Conservation (phyloP, 495 filamentous ascomycete species). For the Podospora pseudopauciseta region DNA sequence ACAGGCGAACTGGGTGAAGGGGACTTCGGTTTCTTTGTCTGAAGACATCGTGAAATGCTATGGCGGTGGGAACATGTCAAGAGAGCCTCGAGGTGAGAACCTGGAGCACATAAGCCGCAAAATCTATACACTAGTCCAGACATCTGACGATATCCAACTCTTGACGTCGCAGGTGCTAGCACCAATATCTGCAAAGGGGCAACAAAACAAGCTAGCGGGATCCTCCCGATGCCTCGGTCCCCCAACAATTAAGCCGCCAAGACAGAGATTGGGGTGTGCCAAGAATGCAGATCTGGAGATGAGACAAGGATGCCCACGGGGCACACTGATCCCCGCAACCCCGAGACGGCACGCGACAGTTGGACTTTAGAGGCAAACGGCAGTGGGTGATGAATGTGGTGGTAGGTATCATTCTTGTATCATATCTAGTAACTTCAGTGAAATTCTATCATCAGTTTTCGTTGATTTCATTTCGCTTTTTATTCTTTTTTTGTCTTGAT, state of each 20-base stretch:
- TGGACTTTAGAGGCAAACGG: too few relatives aligned
- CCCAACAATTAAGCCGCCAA: background rate
- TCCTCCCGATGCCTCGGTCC: conserved; percentile 14
- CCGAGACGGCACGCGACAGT: background rate
- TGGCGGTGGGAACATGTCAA: background rate
- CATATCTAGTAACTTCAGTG: background rate
- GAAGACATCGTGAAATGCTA: background rate
- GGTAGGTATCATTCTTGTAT: background rate
- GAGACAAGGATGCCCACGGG: background rate
- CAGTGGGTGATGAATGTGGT: too few relatives aligned
- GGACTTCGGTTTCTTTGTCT: background rate
- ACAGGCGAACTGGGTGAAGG: conserved; percentile 40
- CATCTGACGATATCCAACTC: background rate
- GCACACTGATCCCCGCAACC: background rate
- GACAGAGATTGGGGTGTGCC: conserved; percentile 7
- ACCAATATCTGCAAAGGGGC: background rate
- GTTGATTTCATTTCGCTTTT: background rate
- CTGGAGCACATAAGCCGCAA: background rate
- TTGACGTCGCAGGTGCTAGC: background rate
- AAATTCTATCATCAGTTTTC: background rate
- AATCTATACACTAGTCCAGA: background rate
- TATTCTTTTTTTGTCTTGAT: background rate
- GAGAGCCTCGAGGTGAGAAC: too few relatives aligned
- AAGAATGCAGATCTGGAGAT: conserved; percentile 3
- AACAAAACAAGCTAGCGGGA: background rate